These are phyloP conservation scores for Schizophyllum amplum DNA, from an alignment of 1,284 basidiomycete species.

Conservation along the genomic window DNA sequence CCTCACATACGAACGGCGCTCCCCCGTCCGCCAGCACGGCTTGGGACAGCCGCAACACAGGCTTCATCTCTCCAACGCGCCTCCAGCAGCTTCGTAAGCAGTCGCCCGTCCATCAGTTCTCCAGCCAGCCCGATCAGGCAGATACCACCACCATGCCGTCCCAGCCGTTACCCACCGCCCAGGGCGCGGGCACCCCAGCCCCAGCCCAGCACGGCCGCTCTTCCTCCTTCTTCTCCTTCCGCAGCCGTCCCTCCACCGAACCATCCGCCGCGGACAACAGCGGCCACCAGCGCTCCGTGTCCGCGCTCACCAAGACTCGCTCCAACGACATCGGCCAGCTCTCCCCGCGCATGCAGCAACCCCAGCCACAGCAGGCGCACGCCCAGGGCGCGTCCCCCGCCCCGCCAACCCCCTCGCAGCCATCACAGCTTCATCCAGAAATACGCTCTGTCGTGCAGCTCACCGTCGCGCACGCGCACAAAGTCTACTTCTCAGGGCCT, in stretches of 20 bases:
- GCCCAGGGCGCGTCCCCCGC: not conserved
- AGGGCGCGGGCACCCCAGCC: not conserved
- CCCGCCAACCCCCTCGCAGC: slow-evolving; percentile 11
- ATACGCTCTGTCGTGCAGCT: slow-evolving; percentile 69
- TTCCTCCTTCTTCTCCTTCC: slow-evolving; percentile 14
- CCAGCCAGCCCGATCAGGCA: not conserved
- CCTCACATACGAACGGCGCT: not conserved
- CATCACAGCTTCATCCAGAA: slow-evolving; percentile 58
- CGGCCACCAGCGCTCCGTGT: not conserved
- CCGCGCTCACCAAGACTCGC: not conserved
- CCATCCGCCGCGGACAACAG: not conserved
- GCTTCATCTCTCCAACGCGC: not conserved
- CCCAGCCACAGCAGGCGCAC: not conserved
- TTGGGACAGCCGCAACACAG: not conserved
- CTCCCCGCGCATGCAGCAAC: not conserved
- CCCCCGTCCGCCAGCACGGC: not conserved
- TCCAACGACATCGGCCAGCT: not conserved
- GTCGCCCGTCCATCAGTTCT: not conserved
- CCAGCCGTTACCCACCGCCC: not conserved
- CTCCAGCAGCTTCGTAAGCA: not conserved
- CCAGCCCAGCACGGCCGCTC: slow-evolving; percentile 8
- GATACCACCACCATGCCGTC: not conserved
- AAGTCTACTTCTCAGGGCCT: slow-evolving; percentile 78
- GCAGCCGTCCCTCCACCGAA: slow-evolving; percentile 7
- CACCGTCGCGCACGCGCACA: slow-evolving; percentile 63